Evolutionary conservation across 805 yeast species (phyloP).

Genomic region (Wickerhamiella sorbophila): DNA sequence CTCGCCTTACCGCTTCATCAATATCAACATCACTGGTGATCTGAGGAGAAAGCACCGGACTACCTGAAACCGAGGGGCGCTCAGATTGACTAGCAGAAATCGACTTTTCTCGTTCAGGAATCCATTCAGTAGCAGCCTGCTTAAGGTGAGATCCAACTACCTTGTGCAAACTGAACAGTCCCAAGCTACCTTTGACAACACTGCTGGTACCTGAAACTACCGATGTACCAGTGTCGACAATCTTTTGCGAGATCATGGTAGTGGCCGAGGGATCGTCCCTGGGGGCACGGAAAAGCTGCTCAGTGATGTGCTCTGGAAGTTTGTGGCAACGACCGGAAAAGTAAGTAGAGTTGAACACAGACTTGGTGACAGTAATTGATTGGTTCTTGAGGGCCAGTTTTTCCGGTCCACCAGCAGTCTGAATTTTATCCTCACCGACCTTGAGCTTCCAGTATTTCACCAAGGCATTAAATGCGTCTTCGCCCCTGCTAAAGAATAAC

Average conservation of each 20-base stretch:
- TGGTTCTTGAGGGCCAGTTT: background rate
- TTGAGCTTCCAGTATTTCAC: background rate
- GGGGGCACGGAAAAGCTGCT: background rate
- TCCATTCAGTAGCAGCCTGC: background rate
- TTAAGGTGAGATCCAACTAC: background rate
- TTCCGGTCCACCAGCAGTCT: background rate
- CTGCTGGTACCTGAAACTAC: background rate
- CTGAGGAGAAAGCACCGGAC: background rate
- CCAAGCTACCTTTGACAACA: background rate
- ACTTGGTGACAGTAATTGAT: background rate
- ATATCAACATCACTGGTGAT: background rate
- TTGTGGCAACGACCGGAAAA: background rate
- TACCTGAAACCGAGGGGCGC: background rate
- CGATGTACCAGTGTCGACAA: background rate
- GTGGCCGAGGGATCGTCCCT: background rate
- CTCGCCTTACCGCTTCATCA: background rate
- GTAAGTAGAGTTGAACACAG: background rate
- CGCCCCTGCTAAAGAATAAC: background rate
- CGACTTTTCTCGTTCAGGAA: background rate
- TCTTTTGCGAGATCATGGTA: background rate
- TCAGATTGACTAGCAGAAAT: background rate
- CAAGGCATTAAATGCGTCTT: background rate
- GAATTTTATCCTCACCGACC: background rate
- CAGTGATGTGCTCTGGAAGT: background rate
- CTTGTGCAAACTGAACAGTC: background rate